phyloP scores from a whole-genome alignment of 768 basidiomycete species.

The Termitomyces sp. region DNA sequence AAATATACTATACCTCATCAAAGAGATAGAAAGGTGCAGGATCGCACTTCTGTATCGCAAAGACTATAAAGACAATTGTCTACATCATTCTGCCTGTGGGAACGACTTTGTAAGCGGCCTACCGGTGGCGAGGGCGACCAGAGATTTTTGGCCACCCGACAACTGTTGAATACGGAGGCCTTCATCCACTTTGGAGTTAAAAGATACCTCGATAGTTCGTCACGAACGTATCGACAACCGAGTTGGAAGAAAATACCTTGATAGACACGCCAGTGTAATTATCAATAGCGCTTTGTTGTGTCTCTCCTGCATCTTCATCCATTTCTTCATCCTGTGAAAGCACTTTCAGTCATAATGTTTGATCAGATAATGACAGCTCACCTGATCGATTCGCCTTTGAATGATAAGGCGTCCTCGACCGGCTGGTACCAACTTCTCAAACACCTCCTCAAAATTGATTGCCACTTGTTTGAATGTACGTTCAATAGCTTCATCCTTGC shows the following conservation, averaged over 20 bases:
- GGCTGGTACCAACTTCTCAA: slow-evolving; percentile 92
- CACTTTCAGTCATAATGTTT: not conserved
- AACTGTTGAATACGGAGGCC: slow-evolving; percentile 94
- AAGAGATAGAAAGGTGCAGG: slow-evolving; percentile 99
- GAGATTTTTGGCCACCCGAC: slow-evolving; percentile 95
- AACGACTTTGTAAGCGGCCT: slow-evolving; percentile 6
- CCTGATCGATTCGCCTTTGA: slow-evolving; percentile 85
- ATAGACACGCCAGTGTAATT: slow-evolving; percentile 97
- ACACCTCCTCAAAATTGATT: slow-evolving; percentile 95
- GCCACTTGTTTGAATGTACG: slow-evolving; percentile 98
- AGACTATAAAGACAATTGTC: slow-evolving; percentile 47
- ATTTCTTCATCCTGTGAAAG: slow-evolving; percentile 59
- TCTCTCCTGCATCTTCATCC: slow-evolving; percentile 69
- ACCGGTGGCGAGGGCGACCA: slow-evolving; percentile 95
- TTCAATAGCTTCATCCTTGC: slow-evolving; percentile 99
- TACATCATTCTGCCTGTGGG: not conserved
- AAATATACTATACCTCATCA: slow-evolving; percentile 61
- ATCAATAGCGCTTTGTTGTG: slow-evolving; percentile 74
- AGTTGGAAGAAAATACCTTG: slow-evolving; percentile 46
- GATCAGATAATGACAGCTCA: slow-evolving; percentile 19
- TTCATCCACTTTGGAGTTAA: slow-evolving; percentile 98
- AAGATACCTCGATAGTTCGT: slow-evolving; percentile 68
- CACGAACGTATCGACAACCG: not conserved
- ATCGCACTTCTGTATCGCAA: slow-evolving; percentile 98
- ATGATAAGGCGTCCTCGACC: slow-evolving; percentile 91